These are phyloP conservation scores for Phytopythium mirpurense DNA, from an alignment of 352 stramenopile species.

Conservation along the genomic window DNA sequence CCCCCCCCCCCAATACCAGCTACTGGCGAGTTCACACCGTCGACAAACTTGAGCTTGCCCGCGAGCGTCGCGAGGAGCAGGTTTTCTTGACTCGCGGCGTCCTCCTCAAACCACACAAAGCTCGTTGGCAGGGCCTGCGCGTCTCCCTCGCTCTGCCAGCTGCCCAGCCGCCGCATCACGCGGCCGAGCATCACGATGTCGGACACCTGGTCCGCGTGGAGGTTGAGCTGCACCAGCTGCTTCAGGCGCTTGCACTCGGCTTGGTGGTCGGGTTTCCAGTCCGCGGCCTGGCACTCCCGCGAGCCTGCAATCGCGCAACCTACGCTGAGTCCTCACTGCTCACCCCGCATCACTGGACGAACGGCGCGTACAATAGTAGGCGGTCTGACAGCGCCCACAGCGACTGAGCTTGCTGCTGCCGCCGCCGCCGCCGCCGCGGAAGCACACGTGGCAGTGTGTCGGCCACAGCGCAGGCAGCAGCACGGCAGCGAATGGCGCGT, in stretches of 20 bases:
- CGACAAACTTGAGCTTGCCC: slow-evolving; percentile 48
- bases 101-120: slow-evolving; percentile 54
- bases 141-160: neutral
- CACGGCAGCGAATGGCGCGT: slow-evolving; percentile 27
- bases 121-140: slow-evolving; percentile 10
- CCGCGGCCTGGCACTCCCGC: slow-evolving; percentile 45
- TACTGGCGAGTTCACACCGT: too few species aligned
- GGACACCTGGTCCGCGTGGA: slow-evolving; percentile 33
- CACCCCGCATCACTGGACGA: too few species aligned
- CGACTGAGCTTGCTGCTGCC: slow-evolving; percentile 28
- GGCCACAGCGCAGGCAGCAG: slow-evolving; percentile 48
- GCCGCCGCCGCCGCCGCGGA: slow-evolving; percentile 14
- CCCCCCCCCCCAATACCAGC: too few species aligned
- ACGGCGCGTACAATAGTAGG: slow-evolving; percentile 62
- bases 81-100: slow-evolving; percentile 43
- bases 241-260: slow-evolving; percentile 49
- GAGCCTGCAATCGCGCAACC: slow-evolving; percentile 33
- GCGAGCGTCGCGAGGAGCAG: slow-evolving; percentile 38
- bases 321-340: too few species aligned
- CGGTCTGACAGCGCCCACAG: slow-evolving; percentile 47
- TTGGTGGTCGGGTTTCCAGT: slow-evolving; percentile 60
- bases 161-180: slow-evolving; percentile 27
- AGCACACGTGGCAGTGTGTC: slow-evolving; percentile 62
- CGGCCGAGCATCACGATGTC: slow-evolving; percentile 54
- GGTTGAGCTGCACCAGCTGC: slow-evolving; percentile 30